Conservation (phyloP, 2,329 filamentous ascomycete species). For the Cladobotryum protrusum region DNA sequence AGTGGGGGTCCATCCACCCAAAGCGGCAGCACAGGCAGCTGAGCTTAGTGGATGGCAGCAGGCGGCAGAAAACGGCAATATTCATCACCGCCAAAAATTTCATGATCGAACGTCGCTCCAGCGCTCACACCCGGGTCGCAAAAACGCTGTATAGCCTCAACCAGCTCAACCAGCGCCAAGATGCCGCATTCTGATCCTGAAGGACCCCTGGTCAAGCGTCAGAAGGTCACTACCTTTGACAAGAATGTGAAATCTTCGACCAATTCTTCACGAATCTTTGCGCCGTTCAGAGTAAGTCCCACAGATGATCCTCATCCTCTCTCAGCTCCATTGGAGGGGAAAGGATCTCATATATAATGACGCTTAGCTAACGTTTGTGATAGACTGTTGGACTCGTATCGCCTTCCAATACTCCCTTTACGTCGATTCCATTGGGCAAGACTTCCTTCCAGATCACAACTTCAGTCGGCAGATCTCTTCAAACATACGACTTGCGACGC, state of each 20-base stretch:
- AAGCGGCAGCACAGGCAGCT: too few species aligned
- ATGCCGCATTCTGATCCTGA: slow-evolving; percentile 56
- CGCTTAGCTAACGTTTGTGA: slow-evolving; percentile 7
- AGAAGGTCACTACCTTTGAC: slow-evolving; percentile 51
- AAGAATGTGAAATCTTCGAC: slow-evolving; percentile 32
- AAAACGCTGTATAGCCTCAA: slow-evolving; percentile 2
- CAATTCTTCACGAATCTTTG: slow-evolving; percentile 74
- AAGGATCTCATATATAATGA: not conserved
- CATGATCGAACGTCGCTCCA: slow-evolving; percentile 1
- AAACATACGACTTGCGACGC: slow-evolving; percentile 90
- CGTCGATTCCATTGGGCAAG: slow-evolving; percentile 80
- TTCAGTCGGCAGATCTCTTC: slow-evolving; percentile 79
- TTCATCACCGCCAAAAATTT: slow-evolving; percentile 23
- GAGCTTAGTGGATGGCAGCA: slow-evolving; percentile 7
- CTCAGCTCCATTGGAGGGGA: not conserved
- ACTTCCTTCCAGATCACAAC: slow-evolving; percentile 97
- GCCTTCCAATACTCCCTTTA: slow-evolving; percentile 84
- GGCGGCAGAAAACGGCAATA: slow-evolving; percentile 17
- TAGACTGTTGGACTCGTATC: slow-evolving; percentile 92
- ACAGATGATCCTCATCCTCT: not conserved
- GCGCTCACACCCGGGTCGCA: slow-evolving; percentile 10
- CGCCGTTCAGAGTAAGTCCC: slow-evolving; percentile 74
- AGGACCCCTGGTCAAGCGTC: slow-evolving; percentile 66
- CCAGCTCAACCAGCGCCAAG: slow-evolving; percentile 16
- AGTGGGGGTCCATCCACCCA: too few species aligned